Percentiles rank a stretch among this genome's conserved stretches.
Evolutionary conservation across 1,139 yeast species (phyloP).

Genomic region (Yamadazyma trypodendri): DNA sequence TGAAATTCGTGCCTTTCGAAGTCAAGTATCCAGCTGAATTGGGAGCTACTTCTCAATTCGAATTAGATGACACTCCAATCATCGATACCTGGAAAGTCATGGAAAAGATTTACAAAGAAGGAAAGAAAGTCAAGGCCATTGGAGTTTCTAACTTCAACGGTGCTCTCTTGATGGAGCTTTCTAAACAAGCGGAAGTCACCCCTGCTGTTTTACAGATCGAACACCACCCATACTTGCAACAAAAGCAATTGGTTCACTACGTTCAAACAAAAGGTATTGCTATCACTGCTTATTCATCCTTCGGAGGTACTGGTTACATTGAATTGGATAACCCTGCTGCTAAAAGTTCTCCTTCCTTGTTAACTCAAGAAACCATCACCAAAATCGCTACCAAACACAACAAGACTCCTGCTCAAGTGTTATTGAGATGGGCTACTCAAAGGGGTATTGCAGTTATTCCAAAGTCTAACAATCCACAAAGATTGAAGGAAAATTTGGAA

Average conservation of each 20-base stretch:
- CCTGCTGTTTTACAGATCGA: constrained; percentile 89
- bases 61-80: constrained; percentile 68
- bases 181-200: constrained; percentile 66
- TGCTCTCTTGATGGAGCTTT: constrained; percentile 68
- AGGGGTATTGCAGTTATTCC: constrained; percentile 72
- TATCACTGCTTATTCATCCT: constrained; percentile 82
- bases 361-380: constrained; percentile 51
- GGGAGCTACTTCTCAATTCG: constrained; percentile 53
- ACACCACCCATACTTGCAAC: constrained; percentile 90
- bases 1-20: constrained; percentile 68
- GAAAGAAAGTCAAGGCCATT: constrained; percentile 58
- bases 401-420: constrained; percentile 60
- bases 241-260: constrained; percentile 62
- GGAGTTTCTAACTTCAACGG: constrained; percentile 80
- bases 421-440: constrained; percentile 82
- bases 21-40: constrained; percentile 76
- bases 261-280: constrained; percentile 63
- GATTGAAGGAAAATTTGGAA: constrained; percentile 57
- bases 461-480: constrained; percentile 63
- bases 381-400: constrained; percentile 54
- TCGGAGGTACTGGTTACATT: constrained; percentile 72
- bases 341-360: constrained; percentile 49
- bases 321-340: constrained; percentile 60
- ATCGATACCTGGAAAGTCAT: constrained; percentile 78
- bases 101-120: constrained; percentile 54